Percentiles rank a stretch among this genome's conserved stretches.
These are phyloP conservation scores for Styphnolobium japonicum DNA, from an alignment of 306 rosid species.

Conservation along the genomic window DNA sequence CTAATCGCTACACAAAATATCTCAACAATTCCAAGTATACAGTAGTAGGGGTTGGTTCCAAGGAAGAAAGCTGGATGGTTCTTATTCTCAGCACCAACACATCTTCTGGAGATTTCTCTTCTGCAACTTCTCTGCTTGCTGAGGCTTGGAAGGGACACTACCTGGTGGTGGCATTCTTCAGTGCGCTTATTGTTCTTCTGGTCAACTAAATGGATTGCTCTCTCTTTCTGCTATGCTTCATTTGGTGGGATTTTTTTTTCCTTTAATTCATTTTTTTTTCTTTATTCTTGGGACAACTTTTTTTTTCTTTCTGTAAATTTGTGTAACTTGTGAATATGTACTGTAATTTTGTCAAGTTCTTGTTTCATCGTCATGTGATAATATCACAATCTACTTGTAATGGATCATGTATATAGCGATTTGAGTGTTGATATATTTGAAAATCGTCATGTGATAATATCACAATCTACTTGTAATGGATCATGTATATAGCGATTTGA, in stretches of 20 bases:
- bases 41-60: constrained; percentile 62
- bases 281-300: neutral
- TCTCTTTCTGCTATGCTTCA: neutral
- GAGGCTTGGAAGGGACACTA: neutral
- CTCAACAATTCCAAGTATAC: constrained; percentile 55
- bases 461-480: neutral
- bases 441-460: neutral
- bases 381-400: neutral
- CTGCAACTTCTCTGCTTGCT: constrained; percentile 37
- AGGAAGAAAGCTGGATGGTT: constrained; percentile 76
- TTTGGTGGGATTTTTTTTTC: neutral
- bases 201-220: neutral
- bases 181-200: neutral
- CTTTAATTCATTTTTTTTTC: neutral
- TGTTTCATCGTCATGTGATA: neutral
- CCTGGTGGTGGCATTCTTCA: constrained; percentile 7
- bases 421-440: constrained; percentile 12
- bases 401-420: constrained; percentile 1
- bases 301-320: neutral
- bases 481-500: constrained; percentile 13
- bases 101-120: constrained; percentile 45
- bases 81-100: constrained; percentile 51
- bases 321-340: neutral
- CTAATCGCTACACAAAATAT: constrained; percentile 35
- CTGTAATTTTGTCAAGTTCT: neutral